Conservation (phyloP, 225 moss, liverwort and hornwort genomes). For the Rhytidiadelphus loreus region DNA sequence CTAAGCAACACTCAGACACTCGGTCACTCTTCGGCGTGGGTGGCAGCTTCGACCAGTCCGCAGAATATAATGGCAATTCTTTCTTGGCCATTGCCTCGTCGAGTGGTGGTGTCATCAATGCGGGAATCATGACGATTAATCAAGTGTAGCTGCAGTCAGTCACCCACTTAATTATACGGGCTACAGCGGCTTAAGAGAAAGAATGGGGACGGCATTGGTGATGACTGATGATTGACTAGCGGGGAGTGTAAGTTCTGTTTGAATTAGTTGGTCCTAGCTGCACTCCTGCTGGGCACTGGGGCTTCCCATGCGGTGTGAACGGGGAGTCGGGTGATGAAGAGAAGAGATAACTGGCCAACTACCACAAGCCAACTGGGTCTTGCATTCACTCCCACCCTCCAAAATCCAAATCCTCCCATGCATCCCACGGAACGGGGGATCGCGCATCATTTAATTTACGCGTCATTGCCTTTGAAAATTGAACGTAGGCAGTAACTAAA, state of each 20-base stretch:
- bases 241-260: background rate
- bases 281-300: no score
- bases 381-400: conserved; percentile 5
- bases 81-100: background rate
- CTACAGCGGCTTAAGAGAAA: background rate
- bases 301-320: background rate
- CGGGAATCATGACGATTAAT: background rate
- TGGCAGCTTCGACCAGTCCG: background rate
- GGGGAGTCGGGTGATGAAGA: background rate
- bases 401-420: background rate
- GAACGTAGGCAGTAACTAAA: background rate
- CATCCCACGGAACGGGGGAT: background rate
- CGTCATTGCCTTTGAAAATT: background rate
- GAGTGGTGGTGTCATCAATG: conserved; percentile 4
- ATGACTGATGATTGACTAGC: no score
- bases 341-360: background rate
- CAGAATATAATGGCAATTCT: background rate
- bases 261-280: background rate
- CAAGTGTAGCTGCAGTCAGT: background rate
- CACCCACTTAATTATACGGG: background rate
- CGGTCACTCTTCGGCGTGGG: background rate
- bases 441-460: background rate
- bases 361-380: background rate
- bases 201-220: background rate
- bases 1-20: background rate